Evolutionary conservation across 495 filamentous ascomycete genomes (phyloP), one percentile per base, ranked within the genome.

Genomic region (Penicillium tannophilum): DNA sequence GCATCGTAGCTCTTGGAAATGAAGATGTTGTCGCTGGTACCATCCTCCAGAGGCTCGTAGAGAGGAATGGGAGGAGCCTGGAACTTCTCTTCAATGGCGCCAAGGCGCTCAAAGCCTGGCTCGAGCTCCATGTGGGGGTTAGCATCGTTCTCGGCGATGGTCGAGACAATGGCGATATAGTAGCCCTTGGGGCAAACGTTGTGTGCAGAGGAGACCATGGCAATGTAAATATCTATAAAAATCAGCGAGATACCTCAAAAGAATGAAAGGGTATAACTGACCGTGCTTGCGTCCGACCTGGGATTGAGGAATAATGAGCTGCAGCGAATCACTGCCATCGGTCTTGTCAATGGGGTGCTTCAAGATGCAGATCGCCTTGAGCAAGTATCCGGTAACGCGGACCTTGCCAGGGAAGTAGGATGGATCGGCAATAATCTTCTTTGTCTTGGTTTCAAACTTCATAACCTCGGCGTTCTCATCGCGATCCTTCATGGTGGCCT

Each of bases 181-280:
- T 97, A 98, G 43, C 93, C 94, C 82, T 96, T 96, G 55, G 95
- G 94, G 79, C 95, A 98, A 65, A 98, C 95, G 70, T 96, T 98
- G 81, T 98, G 95, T 9, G 93, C 90, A 28, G 92, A 90, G 8
- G 92, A 96, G 62, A 99, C 93, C 69, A 94, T 86, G 48, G 95
- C 93, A 71, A 99, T 91, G 80, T 99, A 99, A 73, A 99, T 96
- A 75, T 99, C 92, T 94, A 63, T 1, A 43, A 28, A 9, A 1
- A 61, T 79, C 56, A 81, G 73, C 47, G 23, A 35, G 41, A 2
- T 9, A 24, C 59, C 42, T 20, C 49, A 28, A 33, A 6, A 19
- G 4, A 30, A 36, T 53, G 2, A 51, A 36, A n/a, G 1, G 16
- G 44, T 47, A 14, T 23, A 6, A 65, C 84, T 69, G 74, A 96